Base-by-base conservation (phyloP, 257 asterid species). In the Plantago elongata region DNA sequence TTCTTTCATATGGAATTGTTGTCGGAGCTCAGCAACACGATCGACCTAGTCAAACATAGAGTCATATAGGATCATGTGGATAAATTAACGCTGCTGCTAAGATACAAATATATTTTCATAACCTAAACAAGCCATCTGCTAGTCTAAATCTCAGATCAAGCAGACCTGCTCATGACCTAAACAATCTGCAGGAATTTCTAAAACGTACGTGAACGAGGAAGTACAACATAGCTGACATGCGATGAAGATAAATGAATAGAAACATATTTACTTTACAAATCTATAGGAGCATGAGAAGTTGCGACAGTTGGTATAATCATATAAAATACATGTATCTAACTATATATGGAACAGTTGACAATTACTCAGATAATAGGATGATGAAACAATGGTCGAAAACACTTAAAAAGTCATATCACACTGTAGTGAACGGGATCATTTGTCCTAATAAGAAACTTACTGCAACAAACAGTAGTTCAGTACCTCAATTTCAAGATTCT, bases 401-500 rank as follows among this genome's bases (percentile, higher is more conserved):
- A 4, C 40, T 4, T 4, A 34, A 7, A 7, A 5, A 5, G 40
- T 34, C 40, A 34, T 4, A 34, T 4, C 40, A 34, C 27, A 22
- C 27, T 34, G 40, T 34, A 34, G 8, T 4, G 40, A 34, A 34
- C 2, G 40, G 27, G 40, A 34, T 3, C 40, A 34, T 71, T 22
- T 45, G 60, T 68, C 38, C 9, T 14, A 60, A 58, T 18, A 51
- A 51, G 66, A 48, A 47, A 44, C 51, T 42, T 45, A 63, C 44
- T 50, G 70, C 0, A 14, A 13, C 16, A 64, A 64, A 22, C 54
- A 47, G 60, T 50, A 75, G 63, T 62, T 60, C 22, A 60, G 58
- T 89, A 93, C 99, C 97, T 89, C 97, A 37, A 75, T 69, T 77
- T 83, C 94, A 72, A 93, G 88, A 75, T 72, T 80, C 83, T 84